Evolutionary conservation across 2,329 filamentous ascomycete genomes (phyloP).

Genomic region (Apiospora saccharicola): DNA sequence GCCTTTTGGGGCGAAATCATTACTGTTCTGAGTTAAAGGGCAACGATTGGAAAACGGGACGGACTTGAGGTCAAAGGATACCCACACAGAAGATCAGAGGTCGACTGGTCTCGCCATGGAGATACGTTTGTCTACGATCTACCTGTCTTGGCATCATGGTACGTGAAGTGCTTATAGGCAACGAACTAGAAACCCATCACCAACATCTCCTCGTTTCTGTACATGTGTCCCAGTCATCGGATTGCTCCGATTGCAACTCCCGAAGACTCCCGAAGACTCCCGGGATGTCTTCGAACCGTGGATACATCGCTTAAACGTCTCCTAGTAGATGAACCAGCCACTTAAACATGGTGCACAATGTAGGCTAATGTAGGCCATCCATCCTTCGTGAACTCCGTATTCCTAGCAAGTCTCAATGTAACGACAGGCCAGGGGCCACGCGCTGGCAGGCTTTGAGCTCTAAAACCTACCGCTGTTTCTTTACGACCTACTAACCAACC

Average conservation of each 20-base stretch:
- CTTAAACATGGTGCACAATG: no score
- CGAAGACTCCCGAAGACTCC: no score
- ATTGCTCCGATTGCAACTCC: no score
- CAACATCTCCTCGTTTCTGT: no score
- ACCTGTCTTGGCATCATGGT: no score
- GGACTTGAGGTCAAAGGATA: background rate
- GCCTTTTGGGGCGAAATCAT: background rate
- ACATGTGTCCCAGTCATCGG: no score
- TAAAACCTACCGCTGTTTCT: background rate
- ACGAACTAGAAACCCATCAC: no score
- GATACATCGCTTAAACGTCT: no score
- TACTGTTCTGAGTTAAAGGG: background rate
- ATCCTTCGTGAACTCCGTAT: background rate
- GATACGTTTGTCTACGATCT: background rate
- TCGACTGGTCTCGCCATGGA: background rate
- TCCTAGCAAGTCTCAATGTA: background rate
- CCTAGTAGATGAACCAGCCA: no score
- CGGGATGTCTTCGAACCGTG: no score
- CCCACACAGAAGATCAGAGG: background rate
- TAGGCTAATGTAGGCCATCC: no score
- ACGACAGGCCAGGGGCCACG: background rate
- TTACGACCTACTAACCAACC: background rate
- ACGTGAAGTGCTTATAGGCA: no score
- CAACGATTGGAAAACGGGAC: background rate
- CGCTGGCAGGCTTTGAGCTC: background rate